phyloP scores from a whole-genome alignment of 2,329 filamentous ascomycete genomes.

The Fusarium pseudoanthophilum region DNA sequence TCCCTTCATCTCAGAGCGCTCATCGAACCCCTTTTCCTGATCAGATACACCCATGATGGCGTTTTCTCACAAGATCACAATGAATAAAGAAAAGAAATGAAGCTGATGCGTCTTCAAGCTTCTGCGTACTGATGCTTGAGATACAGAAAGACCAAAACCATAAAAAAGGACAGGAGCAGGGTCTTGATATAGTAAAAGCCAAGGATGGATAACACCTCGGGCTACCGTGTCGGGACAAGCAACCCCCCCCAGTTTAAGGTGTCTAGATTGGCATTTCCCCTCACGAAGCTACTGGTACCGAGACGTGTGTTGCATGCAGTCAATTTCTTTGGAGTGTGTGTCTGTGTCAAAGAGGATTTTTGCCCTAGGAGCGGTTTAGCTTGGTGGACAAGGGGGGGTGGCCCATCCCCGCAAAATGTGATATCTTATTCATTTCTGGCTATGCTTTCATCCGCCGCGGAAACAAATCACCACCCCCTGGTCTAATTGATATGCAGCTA shows the following conservation, averaged over 20 bases:
- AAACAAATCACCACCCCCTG: neutral
- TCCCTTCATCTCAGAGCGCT: constrained; percentile 37
- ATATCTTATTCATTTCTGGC: constrained; percentile 3
- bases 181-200: constrained; percentile 33
- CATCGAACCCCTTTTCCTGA: constrained; percentile 38
- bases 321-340: neutral
- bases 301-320: constrained; percentile 6
- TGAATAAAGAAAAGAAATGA: neutral
- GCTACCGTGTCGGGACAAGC: constrained; percentile 37
- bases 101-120: constrained; percentile 8
- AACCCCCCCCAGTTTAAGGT: constrained; percentile 19
- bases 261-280: constrained; percentile 27
- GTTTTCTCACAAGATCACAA: neutral
- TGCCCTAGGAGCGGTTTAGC: constrained; percentile 12
- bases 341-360: constrained; percentile 11
- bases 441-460: constrained; percentile 13
- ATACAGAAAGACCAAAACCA: constrained; percentile 2
- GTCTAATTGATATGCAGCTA: constrained; percentile 20
- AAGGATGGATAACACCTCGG: constrained; percentile 36
- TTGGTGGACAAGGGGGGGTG: neutral
- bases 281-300: constrained; percentile 20
- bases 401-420: constrained; percentile 32
- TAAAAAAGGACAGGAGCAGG: constrained; percentile 10
- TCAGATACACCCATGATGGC: constrained; percentile 37
- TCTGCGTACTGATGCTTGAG: constrained; percentile 14